These are phyloP conservation scores for Phytophthora europaea DNA, from an alignment of 352 stramenopile species.

Conservation along the genomic window DNA sequence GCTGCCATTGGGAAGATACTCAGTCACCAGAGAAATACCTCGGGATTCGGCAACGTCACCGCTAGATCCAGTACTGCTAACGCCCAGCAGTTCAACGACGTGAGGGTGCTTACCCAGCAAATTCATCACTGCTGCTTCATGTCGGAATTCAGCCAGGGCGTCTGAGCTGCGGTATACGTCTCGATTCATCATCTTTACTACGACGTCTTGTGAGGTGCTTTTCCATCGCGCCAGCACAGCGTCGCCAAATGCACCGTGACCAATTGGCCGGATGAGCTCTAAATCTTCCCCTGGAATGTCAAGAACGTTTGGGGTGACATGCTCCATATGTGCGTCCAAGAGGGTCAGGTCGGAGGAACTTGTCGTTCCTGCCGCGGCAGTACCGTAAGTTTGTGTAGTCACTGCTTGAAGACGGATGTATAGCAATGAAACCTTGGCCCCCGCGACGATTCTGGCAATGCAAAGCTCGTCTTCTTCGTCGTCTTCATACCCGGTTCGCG, in stretches of 20 bases:
- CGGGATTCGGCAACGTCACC: conserved; percentile 4
- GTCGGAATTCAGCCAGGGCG: conserved; percentile 60
- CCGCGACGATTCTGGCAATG: conserved; percentile 63
- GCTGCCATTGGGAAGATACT: conserved; percentile 77
- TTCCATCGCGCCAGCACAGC: conserved; percentile 73
- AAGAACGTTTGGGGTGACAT: conserved; percentile 51
- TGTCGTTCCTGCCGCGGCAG: conserved; percentile 12
- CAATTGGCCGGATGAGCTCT: conserved; percentile 66
- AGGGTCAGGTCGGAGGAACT: conserved; percentile 40
- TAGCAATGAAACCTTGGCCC: conserved; percentile 71
- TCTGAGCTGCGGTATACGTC: conserved; percentile 58
- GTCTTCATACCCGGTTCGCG: conserved; percentile 13
- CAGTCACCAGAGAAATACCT: conserved; percentile 65
- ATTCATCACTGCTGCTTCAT: conserved; percentile 81
- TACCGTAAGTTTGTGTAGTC: conserved; percentile 4
- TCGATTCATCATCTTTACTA: conserved; percentile 69
- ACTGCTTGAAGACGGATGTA: conserved; percentile 59
- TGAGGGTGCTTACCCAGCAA: conserved; percentile 81
- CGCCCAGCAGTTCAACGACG: conserved; percentile 71
- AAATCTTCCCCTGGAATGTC: conserved; percentile 64
- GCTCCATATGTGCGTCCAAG: conserved; percentile 56
- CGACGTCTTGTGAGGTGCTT: conserved; percentile 56
- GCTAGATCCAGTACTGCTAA: conserved; percentile 34
- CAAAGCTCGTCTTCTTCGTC: conserved; percentile 49
- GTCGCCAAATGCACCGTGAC: conserved; percentile 74